Evolutionary conservation across 2,329 filamentous ascomycete genomes (phyloP).

Genomic region (Aspergillus fumigatiaffinis): DNA sequence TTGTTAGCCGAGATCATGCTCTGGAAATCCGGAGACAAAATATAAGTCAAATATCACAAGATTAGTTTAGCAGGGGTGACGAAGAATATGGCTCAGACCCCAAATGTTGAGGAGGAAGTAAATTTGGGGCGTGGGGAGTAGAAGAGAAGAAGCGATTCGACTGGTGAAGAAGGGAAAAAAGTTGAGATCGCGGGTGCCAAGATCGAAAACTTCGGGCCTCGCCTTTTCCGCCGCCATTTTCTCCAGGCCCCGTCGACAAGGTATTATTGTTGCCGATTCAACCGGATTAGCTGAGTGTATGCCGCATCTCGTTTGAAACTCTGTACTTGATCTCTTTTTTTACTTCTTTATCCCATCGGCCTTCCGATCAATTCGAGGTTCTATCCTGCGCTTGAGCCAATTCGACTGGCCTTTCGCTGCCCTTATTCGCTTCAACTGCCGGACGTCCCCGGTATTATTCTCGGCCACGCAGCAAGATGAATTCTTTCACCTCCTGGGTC

Average conservation of each 20-base stretch:
- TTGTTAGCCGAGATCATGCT: constrained; percentile 40
- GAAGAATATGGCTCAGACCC: constrained; percentile 14
- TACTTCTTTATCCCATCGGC: neutral
- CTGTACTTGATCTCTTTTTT: neutral
- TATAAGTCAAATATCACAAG: constrained; percentile 2
- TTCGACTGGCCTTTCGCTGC: neutral
- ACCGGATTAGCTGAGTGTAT: neutral
- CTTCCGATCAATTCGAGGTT: neutral
- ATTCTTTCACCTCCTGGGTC: neutral
- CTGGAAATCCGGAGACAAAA: constrained; percentile 10
- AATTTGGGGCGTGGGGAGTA: constrained; percentile 17
- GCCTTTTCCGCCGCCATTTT: constrained; percentile 25
- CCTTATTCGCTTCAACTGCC: neutral
- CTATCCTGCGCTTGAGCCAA: neutral
- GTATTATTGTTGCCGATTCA: neutral
- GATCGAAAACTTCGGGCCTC: constrained; percentile 35
- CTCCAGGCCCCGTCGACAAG: neutral
- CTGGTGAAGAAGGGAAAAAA: constrained; percentile 32
- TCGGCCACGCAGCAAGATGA: neutral
- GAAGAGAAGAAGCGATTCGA: constrained; percentile 23
- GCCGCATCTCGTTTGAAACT: neutral
- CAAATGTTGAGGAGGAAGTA: constrained; percentile 3
- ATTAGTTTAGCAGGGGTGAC: neutral
- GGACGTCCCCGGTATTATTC: neutral
- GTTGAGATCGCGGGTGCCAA: constrained; percentile 30